Base-by-base conservation (phyloP, 257 asterid species). In the Ilex aquifolium region DNA sequence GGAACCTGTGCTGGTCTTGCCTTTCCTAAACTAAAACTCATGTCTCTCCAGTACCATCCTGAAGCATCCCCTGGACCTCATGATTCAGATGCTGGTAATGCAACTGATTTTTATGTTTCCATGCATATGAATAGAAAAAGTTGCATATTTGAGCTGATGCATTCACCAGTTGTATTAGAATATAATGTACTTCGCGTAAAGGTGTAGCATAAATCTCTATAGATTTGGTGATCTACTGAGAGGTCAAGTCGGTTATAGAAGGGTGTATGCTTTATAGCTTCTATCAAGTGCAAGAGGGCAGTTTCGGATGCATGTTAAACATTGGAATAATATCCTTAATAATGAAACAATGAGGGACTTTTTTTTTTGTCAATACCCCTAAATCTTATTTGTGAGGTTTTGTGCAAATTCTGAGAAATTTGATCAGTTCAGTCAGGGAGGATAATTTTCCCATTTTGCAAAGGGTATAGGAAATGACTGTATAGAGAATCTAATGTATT, bases 41-140 rank as follows among this genome's bases (percentile, higher is more conserved):
- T 89, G 89, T 87, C 97, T 3, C 90, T 89, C 63, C 99, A 92
- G 62, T 92, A 89, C 75, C 99, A 87, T 66, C 97, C 97, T 0
- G 99, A 92, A 75, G 99, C 99, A 65, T 92, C 97, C 60, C 99
- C 97, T n/a, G 99, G 99, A 49, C 96, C 99, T 51, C 91, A 84
- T 61, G 91, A 84, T 66, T 84, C 91, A 10, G 91, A 84, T 76
- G 74, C 46, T 60, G 85, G 90, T 84, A 78, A 53, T 21, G 57
- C 3, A 53, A 4, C 1, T 14, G 2, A 6, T n/a, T 53, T 53
- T 2, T 21, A 2, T 53, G 27, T 53, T 6, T 53, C 15, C 11
- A 15, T 5, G 4, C 15, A 15, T 53, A 49, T 49, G 54, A 36
- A 8, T 36, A 12, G 11, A 6, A 7, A 4, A 49, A 6, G 17